Evolutionary conservation across 2,329 filamentous ascomycete species (phyloP).

Genomic region (Pseudogymnoascus sp.): DNA sequence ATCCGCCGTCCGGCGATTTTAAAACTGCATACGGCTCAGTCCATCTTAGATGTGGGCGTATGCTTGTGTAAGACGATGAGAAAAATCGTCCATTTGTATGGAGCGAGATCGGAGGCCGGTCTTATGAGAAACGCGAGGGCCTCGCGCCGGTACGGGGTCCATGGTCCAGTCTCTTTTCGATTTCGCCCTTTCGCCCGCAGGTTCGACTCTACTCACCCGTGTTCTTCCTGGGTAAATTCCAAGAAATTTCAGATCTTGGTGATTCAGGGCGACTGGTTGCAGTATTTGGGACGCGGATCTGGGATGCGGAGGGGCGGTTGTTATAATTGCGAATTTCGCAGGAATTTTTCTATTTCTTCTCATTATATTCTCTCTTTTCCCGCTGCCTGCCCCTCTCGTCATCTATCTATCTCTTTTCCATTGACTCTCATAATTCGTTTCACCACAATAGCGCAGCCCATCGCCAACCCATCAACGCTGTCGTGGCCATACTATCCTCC

Average conservation of each 20-base stretch:
- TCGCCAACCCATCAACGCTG: background rate
- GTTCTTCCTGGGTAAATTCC: background rate
- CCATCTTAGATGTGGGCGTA: background rate
- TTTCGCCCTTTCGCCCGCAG: background rate
- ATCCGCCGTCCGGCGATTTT: no score
- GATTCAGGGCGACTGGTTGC: background rate
- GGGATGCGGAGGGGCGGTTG: background rate
- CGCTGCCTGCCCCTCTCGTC: background rate
- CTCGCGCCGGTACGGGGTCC: background rate
- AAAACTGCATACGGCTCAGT: background rate
- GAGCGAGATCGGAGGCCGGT: background rate
- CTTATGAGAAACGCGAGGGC: background rate
- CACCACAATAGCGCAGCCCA: background rate
- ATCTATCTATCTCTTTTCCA: background rate
- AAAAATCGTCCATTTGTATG: background rate
- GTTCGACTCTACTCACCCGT: background rate
- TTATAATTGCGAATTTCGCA: background rate
- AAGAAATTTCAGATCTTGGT: background rate
- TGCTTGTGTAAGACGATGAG: background rate
- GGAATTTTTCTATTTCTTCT: background rate
- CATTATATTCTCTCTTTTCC: background rate
- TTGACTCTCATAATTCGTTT: background rate
- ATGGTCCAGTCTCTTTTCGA: background rate
- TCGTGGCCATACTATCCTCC: background rate
- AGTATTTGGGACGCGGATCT: no score